Evolutionary conservation across 2,329 filamentous ascomycete genomes (phyloP).

Genomic region (Ascochyta lentis): DNA sequence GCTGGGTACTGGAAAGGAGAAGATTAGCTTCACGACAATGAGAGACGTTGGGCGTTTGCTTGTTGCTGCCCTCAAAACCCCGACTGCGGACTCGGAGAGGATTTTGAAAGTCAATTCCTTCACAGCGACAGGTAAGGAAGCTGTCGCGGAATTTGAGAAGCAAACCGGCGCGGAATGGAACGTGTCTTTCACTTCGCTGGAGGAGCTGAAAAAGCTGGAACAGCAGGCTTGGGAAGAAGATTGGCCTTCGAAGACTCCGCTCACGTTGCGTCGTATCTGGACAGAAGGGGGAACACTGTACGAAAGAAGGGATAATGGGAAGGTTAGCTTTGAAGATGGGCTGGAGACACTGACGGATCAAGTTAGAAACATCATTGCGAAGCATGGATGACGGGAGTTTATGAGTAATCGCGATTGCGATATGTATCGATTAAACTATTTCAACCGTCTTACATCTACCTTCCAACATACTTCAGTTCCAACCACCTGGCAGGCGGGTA

Average conservation of each 20-base stretch:
- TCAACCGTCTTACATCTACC: slow-evolving; percentile 5
- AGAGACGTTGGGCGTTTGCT: slow-evolving; percentile 73
- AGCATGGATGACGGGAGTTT: not conserved
- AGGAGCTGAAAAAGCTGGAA: slow-evolving; percentile 64
- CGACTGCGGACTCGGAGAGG: slow-evolving; percentile 55
- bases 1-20: slow-evolving; percentile 66
- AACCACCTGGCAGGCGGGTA: slow-evolving; percentile 62
- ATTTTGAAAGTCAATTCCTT: slow-evolving; percentile 75
- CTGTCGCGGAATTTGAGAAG: slow-evolving; percentile 71
- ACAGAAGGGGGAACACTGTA: slow-evolving; percentile 75
- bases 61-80: slow-evolving; percentile 66
- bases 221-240: slow-evolving; percentile 63
- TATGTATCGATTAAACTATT: not conserved
- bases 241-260: slow-evolving; percentile 59
- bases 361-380: slow-evolving; percentile 43
- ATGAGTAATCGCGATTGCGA: not conserved
- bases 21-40: slow-evolving; percentile 74
- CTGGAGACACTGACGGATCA: slow-evolving; percentile 61
- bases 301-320: slow-evolving; percentile 69
- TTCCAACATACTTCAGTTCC: slow-evolving; percentile 49
- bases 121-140: slow-evolving; percentile 67
- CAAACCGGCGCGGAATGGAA: slow-evolving; percentile 68
- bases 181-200: slow-evolving; percentile 60
- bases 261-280: slow-evolving; percentile 75
- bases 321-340: slow-evolving; percentile 55